Evolutionary conservation across 2,329 filamentous ascomycete species (phyloP).

Genomic region (Alternaria sp.): DNA sequence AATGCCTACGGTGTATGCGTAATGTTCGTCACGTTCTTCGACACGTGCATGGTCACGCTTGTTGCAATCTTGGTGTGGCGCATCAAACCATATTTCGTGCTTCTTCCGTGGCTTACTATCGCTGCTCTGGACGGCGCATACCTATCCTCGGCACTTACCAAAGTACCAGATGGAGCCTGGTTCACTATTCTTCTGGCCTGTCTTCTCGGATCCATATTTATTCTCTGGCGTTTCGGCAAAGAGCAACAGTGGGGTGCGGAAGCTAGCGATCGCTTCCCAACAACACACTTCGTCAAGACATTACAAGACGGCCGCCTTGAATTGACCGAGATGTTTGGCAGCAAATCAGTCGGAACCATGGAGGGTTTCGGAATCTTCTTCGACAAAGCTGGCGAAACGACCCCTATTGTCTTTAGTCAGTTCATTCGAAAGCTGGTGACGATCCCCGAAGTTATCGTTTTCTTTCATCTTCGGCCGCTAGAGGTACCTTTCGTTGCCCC

Average conservation of each 20-base stretch:
- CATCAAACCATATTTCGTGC: constrained; percentile 66
- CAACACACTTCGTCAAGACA: constrained; percentile 55
- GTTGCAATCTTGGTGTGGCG: constrained; percentile 78
- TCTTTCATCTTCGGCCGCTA: constrained; percentile 75
- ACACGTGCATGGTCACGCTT: constrained; percentile 76
- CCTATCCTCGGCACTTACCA: constrained; percentile 73
- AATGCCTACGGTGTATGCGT: constrained; percentile 83
- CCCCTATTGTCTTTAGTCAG: constrained; percentile 73
- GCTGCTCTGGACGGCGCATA: constrained; percentile 73
- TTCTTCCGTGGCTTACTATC: constrained; percentile 69
- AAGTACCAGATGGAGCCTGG: constrained; percentile 80
- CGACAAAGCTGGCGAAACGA: constrained; percentile 74
- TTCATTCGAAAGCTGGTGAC: constrained; percentile 76
- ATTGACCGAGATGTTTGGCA: constrained; percentile 53
- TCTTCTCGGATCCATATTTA: constrained; percentile 70
- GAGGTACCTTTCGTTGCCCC: constrained; percentile 58
- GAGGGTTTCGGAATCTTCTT: constrained; percentile 76
- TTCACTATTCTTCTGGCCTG: constrained; percentile 74
- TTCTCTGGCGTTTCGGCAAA: constrained; percentile 82
- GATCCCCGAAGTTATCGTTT: constrained; percentile 72
- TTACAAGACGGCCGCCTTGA: constrained; percentile 43
- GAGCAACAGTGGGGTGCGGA: constrained; percentile 79
- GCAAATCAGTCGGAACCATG: constrained; percentile 46
- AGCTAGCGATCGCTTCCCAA: constrained; percentile 63
- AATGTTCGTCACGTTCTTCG: constrained; percentile 81